These are phyloP conservation scores for Trypanosomatidae sp. DNA, from an alignment of 208 protist species.

Conservation along the genomic window DNA sequence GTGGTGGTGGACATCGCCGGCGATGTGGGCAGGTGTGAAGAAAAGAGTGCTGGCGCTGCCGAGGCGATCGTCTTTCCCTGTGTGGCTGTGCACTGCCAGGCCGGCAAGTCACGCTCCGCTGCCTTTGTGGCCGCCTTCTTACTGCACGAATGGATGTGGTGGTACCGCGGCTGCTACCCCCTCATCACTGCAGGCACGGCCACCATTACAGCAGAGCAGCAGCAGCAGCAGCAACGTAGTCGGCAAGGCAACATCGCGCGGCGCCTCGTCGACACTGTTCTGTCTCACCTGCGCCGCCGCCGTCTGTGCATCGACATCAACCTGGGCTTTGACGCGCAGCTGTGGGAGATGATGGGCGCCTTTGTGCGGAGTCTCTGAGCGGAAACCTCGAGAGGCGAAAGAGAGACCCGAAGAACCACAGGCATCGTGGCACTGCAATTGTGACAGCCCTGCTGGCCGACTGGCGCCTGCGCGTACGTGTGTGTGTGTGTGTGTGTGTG, in stretches of 20 bases:
- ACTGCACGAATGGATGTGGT: conserved; percentile 45
- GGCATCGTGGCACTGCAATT: not conserved
- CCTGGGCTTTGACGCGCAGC: conserved; percentile 28
- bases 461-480: not conserved
- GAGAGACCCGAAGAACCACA: not conserved
- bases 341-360: conserved; percentile 11
- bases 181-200: not conserved
- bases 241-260: conserved; percentile 7
- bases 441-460: not conserved
- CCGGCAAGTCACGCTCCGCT: conserved; percentile 68
- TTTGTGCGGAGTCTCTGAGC: conserved; percentile 7
- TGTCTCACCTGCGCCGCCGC: conserved; percentile 21
- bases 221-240: not conserved
- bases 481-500: too few species aligned
- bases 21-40: not conserved
- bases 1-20: not conserved
- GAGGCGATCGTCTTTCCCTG: conserved; percentile 16
- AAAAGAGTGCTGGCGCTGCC: not conserved
- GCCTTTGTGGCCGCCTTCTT: conserved; percentile 65
- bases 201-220: not conserved
- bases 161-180: conserved; percentile 9
- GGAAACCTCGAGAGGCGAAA: not conserved
- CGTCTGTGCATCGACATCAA: conserved; percentile 29
- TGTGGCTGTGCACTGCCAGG: conserved; percentile 72
- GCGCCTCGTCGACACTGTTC: conserved; percentile 20